Conservation (phyloP, 2,329 filamentous ascomycete genomes). For the Trichophyton simii region DNA sequence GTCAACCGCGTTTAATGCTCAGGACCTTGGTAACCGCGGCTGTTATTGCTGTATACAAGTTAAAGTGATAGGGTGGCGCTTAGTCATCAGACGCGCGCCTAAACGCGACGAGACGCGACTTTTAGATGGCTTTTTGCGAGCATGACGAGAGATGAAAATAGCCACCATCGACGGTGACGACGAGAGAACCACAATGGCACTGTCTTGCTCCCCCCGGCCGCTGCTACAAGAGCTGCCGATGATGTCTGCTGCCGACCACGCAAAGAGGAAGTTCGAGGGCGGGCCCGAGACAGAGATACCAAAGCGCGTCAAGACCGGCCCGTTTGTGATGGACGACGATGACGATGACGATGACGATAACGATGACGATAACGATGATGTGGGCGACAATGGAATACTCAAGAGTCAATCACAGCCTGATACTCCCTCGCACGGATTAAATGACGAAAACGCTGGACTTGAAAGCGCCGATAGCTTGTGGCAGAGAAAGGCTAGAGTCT, state of each 20-base stretch:
- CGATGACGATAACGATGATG: constrained; percentile 27
- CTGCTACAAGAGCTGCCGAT: not conserved
- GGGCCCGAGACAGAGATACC: constrained; percentile 17
- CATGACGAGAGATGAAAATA: not conserved
- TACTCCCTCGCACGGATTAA: too few relatives aligned
- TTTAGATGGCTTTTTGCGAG: not conserved
- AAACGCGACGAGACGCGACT: not conserved
- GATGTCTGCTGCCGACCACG: constrained; percentile 12
- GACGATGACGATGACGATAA: constrained; percentile 30
- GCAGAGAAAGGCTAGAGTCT: not conserved
- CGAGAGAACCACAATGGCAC: constrained; percentile 1
- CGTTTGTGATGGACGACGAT: constrained; percentile 32
- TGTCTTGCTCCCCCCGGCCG: constrained; percentile 6
- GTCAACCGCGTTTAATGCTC: too few relatives aligned
- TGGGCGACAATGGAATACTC: constrained; percentile 12
- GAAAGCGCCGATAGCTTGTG: not conserved
- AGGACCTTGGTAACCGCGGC: too few relatives aligned
- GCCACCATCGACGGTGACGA: not conserved
- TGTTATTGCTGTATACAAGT: too few relatives aligned
- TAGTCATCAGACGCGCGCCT: not conserved
- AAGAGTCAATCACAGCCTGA: not conserved
- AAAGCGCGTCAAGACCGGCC: constrained; percentile 32
- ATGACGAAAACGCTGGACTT: not conserved
- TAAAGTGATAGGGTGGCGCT: not conserved
- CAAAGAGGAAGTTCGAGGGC: constrained; percentile 30